Percentiles rank a stretch among this genome's conserved stretches.
Evolutionary conservation across 306 rosid genomes (phyloP).

Genomic region (Inga laurina): DNA sequence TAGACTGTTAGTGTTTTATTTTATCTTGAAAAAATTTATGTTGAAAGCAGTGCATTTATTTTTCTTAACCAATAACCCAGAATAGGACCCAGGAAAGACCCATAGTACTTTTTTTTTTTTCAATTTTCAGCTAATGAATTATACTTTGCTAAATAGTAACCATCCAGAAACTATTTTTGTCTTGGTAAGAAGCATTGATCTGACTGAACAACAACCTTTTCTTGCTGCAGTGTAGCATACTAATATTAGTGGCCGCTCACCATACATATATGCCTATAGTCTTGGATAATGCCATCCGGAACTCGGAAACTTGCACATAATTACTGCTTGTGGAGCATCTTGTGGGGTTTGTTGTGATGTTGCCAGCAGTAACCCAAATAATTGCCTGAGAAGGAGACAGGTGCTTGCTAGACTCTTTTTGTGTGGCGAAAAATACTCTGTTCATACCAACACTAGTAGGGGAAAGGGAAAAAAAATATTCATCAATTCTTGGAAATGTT

Average conservation of each 20-base stretch:
- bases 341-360: constrained; percentile 29
- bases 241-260: constrained; percentile 40
- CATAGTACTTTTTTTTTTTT: neutral
- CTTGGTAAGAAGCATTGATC: constrained; percentile 13
- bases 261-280: constrained; percentile 28
- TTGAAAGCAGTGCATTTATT: neutral
- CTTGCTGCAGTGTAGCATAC: constrained; percentile 44
- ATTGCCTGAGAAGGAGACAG: constrained; percentile 18
- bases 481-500: constrained; percentile 39
- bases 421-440: constrained; percentile 22
- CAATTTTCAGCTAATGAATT: neutral
- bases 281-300: constrained; percentile 35
- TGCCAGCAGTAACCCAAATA: constrained; percentile 36
- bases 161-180: neutral
- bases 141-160: neutral
- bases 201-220: constrained; percentile 22
- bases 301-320: constrained; percentile 33
- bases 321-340: constrained; percentile 38
- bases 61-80: neutral
- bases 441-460: constrained; percentile 38
- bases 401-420: constrained; percentile 30
- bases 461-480: constrained; percentile 30
- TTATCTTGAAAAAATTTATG: neutral
- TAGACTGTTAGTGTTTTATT: neutral
- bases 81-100: neutral